Evolutionary conservation across 2,329 filamentous ascomycete species (phyloP).

Genomic region (Talaromyces sp.): DNA sequence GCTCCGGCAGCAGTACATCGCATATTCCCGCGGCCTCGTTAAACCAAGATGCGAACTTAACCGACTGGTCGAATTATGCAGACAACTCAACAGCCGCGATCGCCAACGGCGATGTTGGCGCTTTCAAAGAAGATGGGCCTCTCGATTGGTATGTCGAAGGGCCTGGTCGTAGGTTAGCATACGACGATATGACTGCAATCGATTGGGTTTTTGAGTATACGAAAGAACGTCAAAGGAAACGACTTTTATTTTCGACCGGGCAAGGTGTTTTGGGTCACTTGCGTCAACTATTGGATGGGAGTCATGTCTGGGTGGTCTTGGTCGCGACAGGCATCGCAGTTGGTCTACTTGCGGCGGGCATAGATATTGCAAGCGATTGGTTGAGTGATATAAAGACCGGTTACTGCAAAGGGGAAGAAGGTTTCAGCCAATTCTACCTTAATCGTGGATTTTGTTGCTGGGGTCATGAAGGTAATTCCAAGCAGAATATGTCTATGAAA

Average conservation of each 20-base stretch:
- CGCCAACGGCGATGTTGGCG: conserved; percentile 29
- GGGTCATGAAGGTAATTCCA: conserved; percentile 67
- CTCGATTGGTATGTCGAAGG: conserved; percentile 88
- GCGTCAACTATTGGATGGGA: conserved; percentile 73
- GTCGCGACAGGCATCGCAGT: conserved; percentile 81
- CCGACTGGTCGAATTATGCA: conserved; percentile 27
- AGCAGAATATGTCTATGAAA: not conserved
- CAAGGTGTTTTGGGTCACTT: conserved; percentile 71
- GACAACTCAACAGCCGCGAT: not conserved
- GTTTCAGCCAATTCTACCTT: conserved; percentile 85
- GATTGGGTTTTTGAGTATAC: conserved; percentile 99
- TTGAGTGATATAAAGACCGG: conserved; percentile 88
- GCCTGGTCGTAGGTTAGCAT: conserved; percentile 83
- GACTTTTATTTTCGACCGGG: conserved; percentile 69
- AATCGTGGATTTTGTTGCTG: conserved; percentile 91
- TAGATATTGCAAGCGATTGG: conserved; percentile 91
- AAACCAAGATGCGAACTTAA: conserved; percentile 28
- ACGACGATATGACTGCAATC: conserved; percentile 94
- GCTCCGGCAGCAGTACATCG: conserved; percentile 29
- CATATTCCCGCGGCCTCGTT: conserved; percentile 26
- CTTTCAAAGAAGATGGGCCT: conserved; percentile 42
- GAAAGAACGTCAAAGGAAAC: conserved; percentile 85
- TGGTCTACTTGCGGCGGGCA: conserved; percentile 79
- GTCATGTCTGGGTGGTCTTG: conserved; percentile 88
- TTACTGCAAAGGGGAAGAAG: conserved; percentile 73